phyloP scores from a whole-genome alignment of 345 rosid species.

The Euphorbia lathyris region DNA sequence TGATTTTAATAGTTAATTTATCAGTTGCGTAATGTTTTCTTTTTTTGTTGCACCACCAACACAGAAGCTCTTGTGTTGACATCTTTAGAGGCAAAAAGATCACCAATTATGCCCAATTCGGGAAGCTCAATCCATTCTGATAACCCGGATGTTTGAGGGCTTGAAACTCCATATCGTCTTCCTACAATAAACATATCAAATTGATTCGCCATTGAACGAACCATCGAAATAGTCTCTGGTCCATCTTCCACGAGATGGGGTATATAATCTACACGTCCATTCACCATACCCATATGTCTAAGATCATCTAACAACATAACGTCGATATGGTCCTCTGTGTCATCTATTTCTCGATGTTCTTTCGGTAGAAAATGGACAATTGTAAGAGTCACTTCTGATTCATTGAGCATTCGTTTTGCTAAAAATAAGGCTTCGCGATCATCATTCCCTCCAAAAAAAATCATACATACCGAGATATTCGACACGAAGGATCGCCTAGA shows the following conservation, averaged over 20 bases:
- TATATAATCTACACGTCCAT: constrained; percentile 12
- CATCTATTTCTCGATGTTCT: neutral
- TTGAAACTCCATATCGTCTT: constrained; percentile 32
- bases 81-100: constrained; percentile 59
- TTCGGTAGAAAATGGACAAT: constrained; percentile 26
- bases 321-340: constrained; percentile 29
- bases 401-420: constrained; percentile 43
- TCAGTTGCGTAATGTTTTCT: too few relatives aligned
- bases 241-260: constrained; percentile 39
- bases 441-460: constrained; percentile 66
- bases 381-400: constrained; percentile 29
- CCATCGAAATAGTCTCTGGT: constrained; percentile 31
- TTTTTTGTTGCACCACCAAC: constrained; percentile 53
- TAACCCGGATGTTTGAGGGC: constrained; percentile 41
- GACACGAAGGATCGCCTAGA: neutral
- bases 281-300: neutral
- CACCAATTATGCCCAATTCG: constrained; percentile 63
- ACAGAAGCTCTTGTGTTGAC: constrained; percentile 37
- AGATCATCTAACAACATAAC: constrained; percentile 30
- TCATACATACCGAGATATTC: constrained; percentile 17
- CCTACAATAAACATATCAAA: constrained; percentile 53
- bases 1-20: too few relatives aligned
- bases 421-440: constrained; percentile 54
- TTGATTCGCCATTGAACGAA: too few relatives aligned
- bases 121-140: constrained; percentile 62